phyloP scores from a whole-genome alignment of 176 grass and related monocot genomes.

The Aechmea fasciata region DNA sequence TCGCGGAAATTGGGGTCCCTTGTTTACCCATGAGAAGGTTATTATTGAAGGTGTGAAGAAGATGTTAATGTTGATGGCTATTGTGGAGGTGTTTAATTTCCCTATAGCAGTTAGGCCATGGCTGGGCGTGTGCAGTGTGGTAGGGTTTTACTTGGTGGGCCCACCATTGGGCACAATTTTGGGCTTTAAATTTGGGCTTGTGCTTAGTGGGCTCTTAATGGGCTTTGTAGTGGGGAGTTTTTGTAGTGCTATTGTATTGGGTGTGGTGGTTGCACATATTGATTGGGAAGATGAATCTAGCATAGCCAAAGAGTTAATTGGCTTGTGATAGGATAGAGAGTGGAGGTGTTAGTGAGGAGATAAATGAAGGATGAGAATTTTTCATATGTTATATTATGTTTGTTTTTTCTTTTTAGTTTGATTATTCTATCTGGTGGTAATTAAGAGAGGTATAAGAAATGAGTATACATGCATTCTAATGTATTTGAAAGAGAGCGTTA shows the following conservation, averaged over 20 bases:
- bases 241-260: not conserved
- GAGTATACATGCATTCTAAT: no score
- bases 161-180: not conserved
- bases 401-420: no score
- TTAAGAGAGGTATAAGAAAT: no score
- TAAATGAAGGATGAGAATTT: no score
- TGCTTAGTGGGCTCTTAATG: not conserved
- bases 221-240: not conserved
- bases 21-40: not conserved
- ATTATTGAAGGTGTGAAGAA: not conserved
- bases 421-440: no score
- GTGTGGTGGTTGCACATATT: not conserved
- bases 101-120: not conserved
- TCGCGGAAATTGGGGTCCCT: not conserved
- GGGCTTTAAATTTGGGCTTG: not conserved
- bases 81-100: slow-evolving; percentile 5
- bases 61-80: not conserved
- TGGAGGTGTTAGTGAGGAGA: not conserved
- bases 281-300: not conserved
- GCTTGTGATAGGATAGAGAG: not conserved
- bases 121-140: not conserved
- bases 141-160: not conserved
- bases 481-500: no score
- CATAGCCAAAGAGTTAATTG: not conserved
- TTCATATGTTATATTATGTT: no score